Conservation (phyloP, 495 filamentous ascomycete genomes). For the Hypoxylon intermedium region DNA sequence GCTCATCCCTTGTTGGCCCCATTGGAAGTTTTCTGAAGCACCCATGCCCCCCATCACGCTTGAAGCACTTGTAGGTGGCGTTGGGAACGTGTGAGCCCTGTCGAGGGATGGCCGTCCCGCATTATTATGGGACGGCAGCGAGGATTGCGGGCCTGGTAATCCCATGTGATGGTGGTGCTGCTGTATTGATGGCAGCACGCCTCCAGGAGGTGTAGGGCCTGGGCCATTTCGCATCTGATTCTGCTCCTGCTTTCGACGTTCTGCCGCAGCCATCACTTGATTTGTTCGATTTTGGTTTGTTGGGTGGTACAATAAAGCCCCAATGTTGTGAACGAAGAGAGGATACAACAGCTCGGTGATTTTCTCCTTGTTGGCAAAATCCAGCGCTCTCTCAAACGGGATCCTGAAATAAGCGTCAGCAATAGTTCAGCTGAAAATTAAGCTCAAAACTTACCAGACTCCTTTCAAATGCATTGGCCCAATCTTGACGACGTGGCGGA, state of each 20-base stretch:
- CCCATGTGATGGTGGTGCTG: conserved; percentile 78
- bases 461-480: conserved; percentile 99
- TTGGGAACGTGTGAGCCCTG: conserved; percentile 88
- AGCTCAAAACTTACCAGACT: conserved; percentile 78
- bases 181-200: conserved; percentile 71
- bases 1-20: conserved; percentile 71
- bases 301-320: conserved; percentile 90
- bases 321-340: conserved; percentile 97
- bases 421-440: background rate
- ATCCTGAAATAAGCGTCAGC: conserved; percentile 67
- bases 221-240: conserved; percentile 57
- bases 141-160: conserved; percentile 70
- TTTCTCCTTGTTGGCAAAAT: conserved; percentile 99
- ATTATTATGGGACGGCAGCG: conserved; percentile 77
- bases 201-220: conserved; percentile 47
- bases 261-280: conserved; percentile 85
- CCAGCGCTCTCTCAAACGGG: conserved; percentile 92
- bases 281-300: conserved; percentile 83
- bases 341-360: conserved; percentile 96
- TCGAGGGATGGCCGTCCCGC: conserved; percentile 75
- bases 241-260: conserved; percentile 71
- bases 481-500: conserved; percentile 96
- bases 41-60: conserved; percentile 82
- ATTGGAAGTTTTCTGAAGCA: conserved; percentile 75
- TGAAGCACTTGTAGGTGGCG: conserved; percentile 90